Evolutionary conservation across 2,329 filamentous ascomycete species (phyloP), one percentile per base, ranked within the genome.

Genomic region (Fusarium sp.): DNA sequence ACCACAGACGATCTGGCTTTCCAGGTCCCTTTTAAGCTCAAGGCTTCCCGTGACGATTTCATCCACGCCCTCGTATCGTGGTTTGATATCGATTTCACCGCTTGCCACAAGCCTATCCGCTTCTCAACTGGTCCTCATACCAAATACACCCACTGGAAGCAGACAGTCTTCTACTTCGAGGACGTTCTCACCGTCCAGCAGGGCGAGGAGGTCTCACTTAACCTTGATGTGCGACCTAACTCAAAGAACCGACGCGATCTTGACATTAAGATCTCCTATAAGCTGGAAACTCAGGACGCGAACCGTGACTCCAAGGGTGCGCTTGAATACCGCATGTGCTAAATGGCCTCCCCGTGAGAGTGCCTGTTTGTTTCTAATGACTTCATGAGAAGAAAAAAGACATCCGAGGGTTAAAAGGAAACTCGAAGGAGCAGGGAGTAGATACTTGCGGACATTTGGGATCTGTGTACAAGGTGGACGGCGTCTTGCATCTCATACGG

Each of bases 121-220:
- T 99, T 99, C 87, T 97, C 93, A 53, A 99, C 96, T 18, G 96
- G 96, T 21, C 96, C 96, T 27, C 96, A 98, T 82, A 96, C 95
- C 74, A 98, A 97, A 84, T 98, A 98, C 84, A 99, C 96, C 18
- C 96, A 99, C 87, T 99, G 96, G 96, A 99, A 99, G 85, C 96
- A 99, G 85, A 99, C 96, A 14, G 96, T 99, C 66, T 98, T 99
- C 84, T 99, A 99, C 83, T 86, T 99, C 67, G 89, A 92, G 76
- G 94, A 99, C 72, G 92, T 97, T 33, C 84, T 99, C 69, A 98
- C 94, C 18, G 94, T 97, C 36, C 91, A 97, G 80, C 87, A 93
- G 76, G 93, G 91, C 58, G 96, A 99, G 84, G 85, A 88, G 75
- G 85, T 99, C 62, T 81, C 83, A 62, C 92, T 93, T 75, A 83